Evolutionary conservation across 2,329 filamentous ascomycete genomes (phyloP).

Genomic region (Diaporthe citriasiana): DNA sequence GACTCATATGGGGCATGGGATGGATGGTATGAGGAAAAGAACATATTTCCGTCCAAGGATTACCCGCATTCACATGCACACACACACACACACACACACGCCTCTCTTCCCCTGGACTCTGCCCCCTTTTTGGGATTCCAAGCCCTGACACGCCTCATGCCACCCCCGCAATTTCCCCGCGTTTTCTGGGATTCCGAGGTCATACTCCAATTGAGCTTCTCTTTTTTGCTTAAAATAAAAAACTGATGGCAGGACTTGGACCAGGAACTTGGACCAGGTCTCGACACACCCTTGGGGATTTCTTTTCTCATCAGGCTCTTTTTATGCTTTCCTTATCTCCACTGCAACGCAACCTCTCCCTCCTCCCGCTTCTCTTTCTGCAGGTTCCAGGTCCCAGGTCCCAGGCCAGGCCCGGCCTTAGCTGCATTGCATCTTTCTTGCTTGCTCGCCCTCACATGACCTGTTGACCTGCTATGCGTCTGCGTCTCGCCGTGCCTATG

Average conservation of each 20-base stretch:
- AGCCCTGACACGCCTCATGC: constrained; percentile 22
- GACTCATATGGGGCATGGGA: neutral
- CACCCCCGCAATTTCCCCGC: constrained; percentile 31
- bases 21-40: neutral
- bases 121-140: constrained; percentile 8
- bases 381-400: constrained; percentile 14
- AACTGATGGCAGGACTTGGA: constrained; percentile 2
- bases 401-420: neutral
- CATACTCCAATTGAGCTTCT: constrained; percentile 21
- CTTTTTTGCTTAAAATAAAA: constrained; percentile 7
- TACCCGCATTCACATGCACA: neutral
- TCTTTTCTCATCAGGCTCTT: neutral
- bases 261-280: neutral
- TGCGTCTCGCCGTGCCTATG: constrained; percentile 20
- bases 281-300: neutral
- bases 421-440: constrained; percentile 8
- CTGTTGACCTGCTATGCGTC: constrained; percentile 26
- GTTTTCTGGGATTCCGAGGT: constrained; percentile 16
- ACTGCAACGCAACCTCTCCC: constrained; percentile 12
- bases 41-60: constrained; percentile 4
- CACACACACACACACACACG: neutral
- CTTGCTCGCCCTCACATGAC: neutral
- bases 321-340: constrained; percentile 27
- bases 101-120: neutral
- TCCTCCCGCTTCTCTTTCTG: neutral